Base-by-base conservation (phyloP, 2,329 filamentous ascomycete genomes). In the Amauroascus niger region DNA sequence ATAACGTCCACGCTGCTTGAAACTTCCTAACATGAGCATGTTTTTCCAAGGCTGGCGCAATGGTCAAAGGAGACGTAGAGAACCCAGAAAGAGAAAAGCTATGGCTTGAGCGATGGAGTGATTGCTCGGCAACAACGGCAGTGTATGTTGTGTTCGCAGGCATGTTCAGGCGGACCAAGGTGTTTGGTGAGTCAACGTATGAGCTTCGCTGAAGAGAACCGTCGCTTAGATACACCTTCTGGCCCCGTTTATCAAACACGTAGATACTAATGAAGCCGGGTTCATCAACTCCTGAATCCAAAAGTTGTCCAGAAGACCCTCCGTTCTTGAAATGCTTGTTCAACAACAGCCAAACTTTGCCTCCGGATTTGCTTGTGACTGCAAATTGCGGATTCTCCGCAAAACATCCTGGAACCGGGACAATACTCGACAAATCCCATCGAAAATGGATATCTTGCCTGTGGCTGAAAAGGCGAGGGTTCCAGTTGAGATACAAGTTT, bases 401-500 rank as follows among this genome's bases (percentile, higher is more conserved):
- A 16, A 87, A 81, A 64, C 87, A 95, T 58, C 89, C 86, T 0
- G 82, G 82, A 53, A 87, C 85, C 49, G 81, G 76, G 18, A 60
- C 65, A 2, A 62, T 58, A 37, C 60, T 64, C n/a, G 71, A 67
- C n/a, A 84, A 66, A 55, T 84, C 77, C 93, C 93, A 98, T 1
- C 78, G 77, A 64, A 97, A 95, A 69, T 98, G 93, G 53, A 90
- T 82, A 62, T 98, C 90, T 67, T 95, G 84, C 7, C 90, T 83
- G 65, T 86, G 74, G 1, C 75, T 74, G 69, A 98, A 98, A 0
- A 95, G 74, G 0, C 79, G 78, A 0, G 93, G 90, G 60, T 95
- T 96, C 93, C 93, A 98, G 70, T 97, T 98, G 52, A 98, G 76
- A 68, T 97, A 98, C 60, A 98, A 81, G 16, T 90, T 95, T 66